A percentile compares a stretch with the other conserved stretches of the same genome.
These are phyloP conservation scores for Massarina eburnea DNA, from an alignment of 2,329 filamentous ascomycete genomes.

Conservation along the genomic window DNA sequence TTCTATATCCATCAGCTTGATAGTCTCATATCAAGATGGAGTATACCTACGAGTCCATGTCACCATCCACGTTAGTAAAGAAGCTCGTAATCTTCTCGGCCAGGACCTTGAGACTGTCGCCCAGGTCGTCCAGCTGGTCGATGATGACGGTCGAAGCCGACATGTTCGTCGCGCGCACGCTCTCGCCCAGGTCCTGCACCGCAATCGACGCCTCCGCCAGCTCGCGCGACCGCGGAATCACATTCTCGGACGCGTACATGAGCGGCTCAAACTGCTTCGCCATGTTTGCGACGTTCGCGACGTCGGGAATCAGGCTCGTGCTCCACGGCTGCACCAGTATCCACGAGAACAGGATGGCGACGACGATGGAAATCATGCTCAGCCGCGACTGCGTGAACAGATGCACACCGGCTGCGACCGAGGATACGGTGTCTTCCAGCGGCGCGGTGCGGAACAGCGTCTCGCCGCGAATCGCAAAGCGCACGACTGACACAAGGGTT, in stretches of 20 bases:
- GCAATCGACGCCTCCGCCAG: conserved; percentile 89
- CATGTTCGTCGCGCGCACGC: conserved; percentile 86
- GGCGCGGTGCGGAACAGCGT: conserved; percentile 85
- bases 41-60: conserved; percentile 72
- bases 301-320: conserved; percentile 71
- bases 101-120: conserved; percentile 80
- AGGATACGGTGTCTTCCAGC: conserved; percentile 71
- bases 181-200: conserved; percentile 93
- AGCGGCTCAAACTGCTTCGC: conserved; percentile 91
- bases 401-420: conserved; percentile 62
- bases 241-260: conserved; percentile 92
- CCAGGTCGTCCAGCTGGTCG: conserved; percentile 79
- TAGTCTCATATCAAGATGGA: not conserved
- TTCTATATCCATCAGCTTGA: conserved; percentile 54
- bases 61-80: conserved; percentile 89
- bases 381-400: conserved; percentile 69
- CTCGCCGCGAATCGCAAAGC: conserved; percentile 83
- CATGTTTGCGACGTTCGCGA: conserved; percentile 87
- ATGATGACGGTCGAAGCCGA: conserved; percentile 86
- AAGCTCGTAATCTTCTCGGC: conserved; percentile 87
- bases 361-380: conserved; percentile 63
- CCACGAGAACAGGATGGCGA: conserved; percentile 66
- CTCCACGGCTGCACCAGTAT: conserved; percentile 66
- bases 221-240: conserved; percentile 80
- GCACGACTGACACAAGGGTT: conserved; percentile 65